Percentiles rank a stretch among this genome's conserved stretches.
These are phyloP conservation scores for sunflower (Helianthus annuus) DNA, from an alignment of 129 eudicot genomes.

Conservation along the genomic window HanXRQr2.0-SUNRISE NC_035433.2:110461497-110461996, in stretches of 20 bases:
- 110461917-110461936: too few relatives aligned
- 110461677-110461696: conserved; percentile 62
- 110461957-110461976: too few relatives aligned
- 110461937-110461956: too few relatives aligned
- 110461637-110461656: conserved; percentile 4
- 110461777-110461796: conserved; percentile 84
- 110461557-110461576: conserved; percentile 15
- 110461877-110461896: too few relatives aligned
- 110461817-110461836: too few relatives aligned
- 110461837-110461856: too few relatives aligned
- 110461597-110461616: conserved; percentile 20
- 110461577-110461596: conserved; percentile 9
- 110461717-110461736: conserved; percentile 89
- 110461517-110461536: neutral
- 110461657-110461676: conserved; percentile 70
- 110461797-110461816: conserved; percentile 57
- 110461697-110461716: conserved; percentile 61
- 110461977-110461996: too few relatives aligned
- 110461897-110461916: too few relatives aligned
- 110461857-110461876: too few relatives aligned
- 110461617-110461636: conserved; percentile 15
- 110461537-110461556: conserved; percentile 8
- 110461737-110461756: conserved; percentile 76
- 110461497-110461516: conserved; percentile 13
- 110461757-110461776: conserved; percentile 87